Percentiles rank a stretch among this genome's conserved stretches.
Conservation (phyloP, 202 grass and related monocot species). For the Brachypodium distachyon region DNA sequence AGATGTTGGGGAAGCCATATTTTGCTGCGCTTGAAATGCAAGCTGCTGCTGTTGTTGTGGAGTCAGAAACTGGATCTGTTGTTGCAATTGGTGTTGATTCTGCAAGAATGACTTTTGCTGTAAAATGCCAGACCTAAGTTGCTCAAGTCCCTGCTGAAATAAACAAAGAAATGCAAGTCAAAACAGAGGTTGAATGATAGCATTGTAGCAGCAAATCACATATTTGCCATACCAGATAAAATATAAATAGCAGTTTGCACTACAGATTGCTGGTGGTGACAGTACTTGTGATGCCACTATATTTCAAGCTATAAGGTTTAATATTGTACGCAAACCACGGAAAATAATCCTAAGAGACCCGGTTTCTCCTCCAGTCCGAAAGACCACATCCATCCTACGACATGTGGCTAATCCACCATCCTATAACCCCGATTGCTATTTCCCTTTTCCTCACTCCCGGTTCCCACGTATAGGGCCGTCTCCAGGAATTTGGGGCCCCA, state of each 20-base stretch:
- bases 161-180: neutral
- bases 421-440: no score
- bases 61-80: conserved; percentile 77
- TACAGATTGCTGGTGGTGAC: neutral
- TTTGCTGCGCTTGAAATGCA: conserved; percentile 84
- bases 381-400: no score
- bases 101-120: conserved; percentile 90
- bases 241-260: neutral
- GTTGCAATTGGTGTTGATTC: conserved; percentile 77
- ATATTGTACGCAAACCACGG: neutral
- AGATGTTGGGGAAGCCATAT: conserved; percentile 69
- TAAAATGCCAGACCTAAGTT: conserved; percentile 75
- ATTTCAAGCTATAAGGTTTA: no score
- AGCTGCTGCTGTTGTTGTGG: conserved; percentile 93
- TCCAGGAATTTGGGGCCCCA: no score
- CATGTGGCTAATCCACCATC: no score
- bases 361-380: no score
- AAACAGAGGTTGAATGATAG: neutral
- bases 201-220: conserved; percentile 7
- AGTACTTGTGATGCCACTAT: neutral
- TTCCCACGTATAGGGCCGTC: no score
- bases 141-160: conserved; percentile 69
- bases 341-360: no score
- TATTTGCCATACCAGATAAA: neutral
- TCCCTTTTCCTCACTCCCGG: no score